Base-by-base conservation (phyloP, 1,139 yeast species). In the Hanseniaspora gamundiae region DNA sequence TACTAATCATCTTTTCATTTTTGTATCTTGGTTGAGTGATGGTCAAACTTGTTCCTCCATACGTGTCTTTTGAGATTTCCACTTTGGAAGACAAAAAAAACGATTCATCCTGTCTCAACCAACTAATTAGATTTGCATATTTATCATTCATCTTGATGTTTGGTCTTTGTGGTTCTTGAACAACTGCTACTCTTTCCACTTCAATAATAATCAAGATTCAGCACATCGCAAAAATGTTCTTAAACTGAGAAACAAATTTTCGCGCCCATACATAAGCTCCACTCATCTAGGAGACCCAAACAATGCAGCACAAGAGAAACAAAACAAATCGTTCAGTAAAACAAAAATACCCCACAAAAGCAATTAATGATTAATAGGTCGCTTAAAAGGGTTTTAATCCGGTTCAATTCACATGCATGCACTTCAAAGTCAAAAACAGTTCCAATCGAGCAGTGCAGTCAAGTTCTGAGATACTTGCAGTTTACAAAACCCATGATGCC, bases 401-500 rank as follows among this genome's bases (percentile, higher is more conserved):
- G 21, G 6, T 2, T 4, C 19, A 10, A 13, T 19, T 7, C 21
- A 9, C n/a, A 11, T 16, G 14, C 39, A 10, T 36, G 39, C 22
- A 7, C 24, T 21, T 5, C 14, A 9, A 22, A 6, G 3, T n/a
- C 33, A 26, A 36, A 35, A 6, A 53, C 58, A 2, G 42, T 46
- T 3, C 67, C 68, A 2, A 49, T 46, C n/a, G 58, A 53, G 29
- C 52, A 51, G 2, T 54, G 65, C 8, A 61, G 67, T 0, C 61
- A 65, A 19, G 66, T 68, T 0, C 55, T 80, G 26, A 69, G 79
- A 43, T 91, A 82, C 58, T 64, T 80, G 16, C 86, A 79, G 51
- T 78, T 81, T 57, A 70, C 69, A 7, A 74, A 76, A 0, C 65
- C 68, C 14, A 20, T 56, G 11, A 65, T 76, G 1, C 65, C 73